Percentiles rank a stretch among this genome's conserved stretches.
These are phyloP conservation scores for Tetracladium maxilliforme DNA, from an alignment of 2,329 filamentous ascomycete genomes.

Conservation along the genomic window DNA sequence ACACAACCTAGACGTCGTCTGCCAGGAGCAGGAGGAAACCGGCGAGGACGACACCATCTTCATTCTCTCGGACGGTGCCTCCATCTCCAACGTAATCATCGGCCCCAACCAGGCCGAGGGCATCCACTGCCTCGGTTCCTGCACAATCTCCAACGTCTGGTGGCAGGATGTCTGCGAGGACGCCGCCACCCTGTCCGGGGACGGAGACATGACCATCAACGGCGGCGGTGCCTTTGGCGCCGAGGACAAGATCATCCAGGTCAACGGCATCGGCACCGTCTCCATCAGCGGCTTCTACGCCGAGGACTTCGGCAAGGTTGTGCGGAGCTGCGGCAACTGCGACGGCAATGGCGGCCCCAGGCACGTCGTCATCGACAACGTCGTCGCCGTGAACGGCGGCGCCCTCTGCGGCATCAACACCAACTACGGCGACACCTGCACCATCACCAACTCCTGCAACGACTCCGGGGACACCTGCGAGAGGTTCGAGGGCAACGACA, in stretches of 20 bases:
- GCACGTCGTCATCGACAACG: constrained; percentile 21
- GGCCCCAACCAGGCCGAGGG: constrained; percentile 33
- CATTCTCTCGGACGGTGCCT: constrained; percentile 32
- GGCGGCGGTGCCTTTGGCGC: constrained; percentile 18
- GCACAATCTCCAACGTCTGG: constrained; percentile 29
- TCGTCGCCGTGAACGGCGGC: constrained; percentile 17
- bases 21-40: constrained; percentile 19
- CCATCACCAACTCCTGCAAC: constrained; percentile 16
- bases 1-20: constrained; percentile 17
- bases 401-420: constrained; percentile 24
- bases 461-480: constrained; percentile 6
- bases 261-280: constrained; percentile 17
- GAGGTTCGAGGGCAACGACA: constrained; percentile 7
- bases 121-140: constrained; percentile 32
- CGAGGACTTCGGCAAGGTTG: constrained; percentile 24
- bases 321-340: constrained; percentile 23
- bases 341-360: constrained; percentile 14
- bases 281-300: constrained; percentile 20
- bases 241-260: constrained; percentile 19
- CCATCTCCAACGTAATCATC: constrained; percentile 36
- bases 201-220: constrained; percentile 15
- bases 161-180: constrained; percentile 24
- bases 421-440: constrained; percentile 23
- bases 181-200: constrained; percentile 16
- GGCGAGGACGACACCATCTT: constrained; percentile 28